Conservation (phyloP, 352 stramenopile genomes). For the Globisporangium barbulae region DNA sequence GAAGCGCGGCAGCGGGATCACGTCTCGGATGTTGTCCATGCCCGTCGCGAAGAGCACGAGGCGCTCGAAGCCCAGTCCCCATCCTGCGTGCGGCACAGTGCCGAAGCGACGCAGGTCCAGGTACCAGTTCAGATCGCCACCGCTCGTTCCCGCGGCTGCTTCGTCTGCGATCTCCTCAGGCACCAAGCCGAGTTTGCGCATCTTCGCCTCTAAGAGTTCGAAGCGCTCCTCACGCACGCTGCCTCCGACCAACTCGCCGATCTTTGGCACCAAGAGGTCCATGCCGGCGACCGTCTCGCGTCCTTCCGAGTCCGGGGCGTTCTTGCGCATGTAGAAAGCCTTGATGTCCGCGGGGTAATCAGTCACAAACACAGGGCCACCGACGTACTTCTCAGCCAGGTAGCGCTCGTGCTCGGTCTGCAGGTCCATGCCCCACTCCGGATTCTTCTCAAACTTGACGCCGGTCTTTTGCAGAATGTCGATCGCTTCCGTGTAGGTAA, state of each 20-base stretch:
- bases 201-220: slow-evolving; percentile 84
- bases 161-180: slow-evolving; percentile 71
- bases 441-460: slow-evolving; percentile 80
- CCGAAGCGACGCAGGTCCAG: slow-evolving; percentile 96
- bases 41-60: slow-evolving; percentile 97
- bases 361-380: slow-evolving; percentile 94
- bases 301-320: slow-evolving; percentile 67
- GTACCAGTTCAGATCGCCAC: slow-evolving; percentile 94
- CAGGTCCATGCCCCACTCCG: slow-evolving; percentile 95
- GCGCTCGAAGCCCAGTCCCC: slow-evolving; percentile 97
- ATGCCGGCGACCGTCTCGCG: slow-evolving; percentile 96
- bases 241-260: slow-evolving; percentile 96
- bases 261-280: slow-evolving; percentile 95
- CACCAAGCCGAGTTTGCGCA: slow-evolving; percentile 50
- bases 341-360: slow-evolving; percentile 98
- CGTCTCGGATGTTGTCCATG: slow-evolving; percentile 98
- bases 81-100: slow-evolving; percentile 96
- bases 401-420: slow-evolving; percentile 97
- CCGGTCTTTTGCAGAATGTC: slow-evolving; percentile 87
- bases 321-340: slow-evolving; percentile 99
- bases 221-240: slow-evolving; percentile 95
- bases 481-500: slow-evolving; percentile 96
- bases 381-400: slow-evolving; percentile 86
- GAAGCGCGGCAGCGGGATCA: slow-evolving; percentile 96
- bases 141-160: slow-evolving; percentile 18